Evolutionary conservation across 2,329 filamentous ascomycete species (phyloP).

Genomic region (Sordariomycetes sp.): DNA sequence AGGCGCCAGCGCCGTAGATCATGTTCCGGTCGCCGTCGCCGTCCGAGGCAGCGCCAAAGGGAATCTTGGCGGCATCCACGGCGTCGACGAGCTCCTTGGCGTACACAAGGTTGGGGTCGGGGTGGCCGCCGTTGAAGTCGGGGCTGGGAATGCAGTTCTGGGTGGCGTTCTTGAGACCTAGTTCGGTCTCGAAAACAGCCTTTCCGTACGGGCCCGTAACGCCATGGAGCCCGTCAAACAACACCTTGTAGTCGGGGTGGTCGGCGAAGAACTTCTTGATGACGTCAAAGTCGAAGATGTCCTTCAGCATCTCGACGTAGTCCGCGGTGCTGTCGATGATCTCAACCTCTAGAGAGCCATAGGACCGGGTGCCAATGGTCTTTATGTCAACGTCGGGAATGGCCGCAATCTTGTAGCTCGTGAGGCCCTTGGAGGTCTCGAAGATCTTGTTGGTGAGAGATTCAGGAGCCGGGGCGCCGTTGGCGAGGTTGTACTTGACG

Average conservation of each 20-base stretch:
- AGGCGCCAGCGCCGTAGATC: conserved; percentile 96
- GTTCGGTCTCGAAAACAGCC: conserved; percentile 88
- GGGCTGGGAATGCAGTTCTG: conserved; percentile 89
- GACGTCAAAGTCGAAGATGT: conserved; percentile 94
- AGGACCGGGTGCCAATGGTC: conserved; percentile 70
- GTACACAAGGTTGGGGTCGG: conserved; percentile 95
- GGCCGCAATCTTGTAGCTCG: conserved; percentile 81
- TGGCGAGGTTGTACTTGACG: conserved; percentile 98
- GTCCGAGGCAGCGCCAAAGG: conserved; percentile 92
- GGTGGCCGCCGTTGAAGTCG: conserved; percentile 95
- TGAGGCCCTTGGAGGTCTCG: conserved; percentile 78
- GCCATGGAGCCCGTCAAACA: conserved; percentile 89
- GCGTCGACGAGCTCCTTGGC: conserved; percentile 88
- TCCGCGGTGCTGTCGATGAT: conserved; percentile 87
- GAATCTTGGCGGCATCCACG: conserved; percentile 82
- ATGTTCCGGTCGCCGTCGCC: conserved; percentile 99
- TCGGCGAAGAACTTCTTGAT: conserved; percentile 87
- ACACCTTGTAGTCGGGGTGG: conserved; percentile 87
- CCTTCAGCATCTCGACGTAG: conserved; percentile 91
- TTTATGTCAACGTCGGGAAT: conserved; percentile 78
- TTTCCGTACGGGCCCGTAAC: conserved; percentile 93
- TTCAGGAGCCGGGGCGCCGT: conserved; percentile 91
- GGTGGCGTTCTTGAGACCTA: conserved; percentile 64
- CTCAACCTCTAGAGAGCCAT: conserved; percentile 83
- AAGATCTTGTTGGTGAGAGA: conserved; percentile 97